Evolutionary conservation across 768 basidiomycete genomes (phyloP).

Genomic region (Leccinum imitatum): DNA sequence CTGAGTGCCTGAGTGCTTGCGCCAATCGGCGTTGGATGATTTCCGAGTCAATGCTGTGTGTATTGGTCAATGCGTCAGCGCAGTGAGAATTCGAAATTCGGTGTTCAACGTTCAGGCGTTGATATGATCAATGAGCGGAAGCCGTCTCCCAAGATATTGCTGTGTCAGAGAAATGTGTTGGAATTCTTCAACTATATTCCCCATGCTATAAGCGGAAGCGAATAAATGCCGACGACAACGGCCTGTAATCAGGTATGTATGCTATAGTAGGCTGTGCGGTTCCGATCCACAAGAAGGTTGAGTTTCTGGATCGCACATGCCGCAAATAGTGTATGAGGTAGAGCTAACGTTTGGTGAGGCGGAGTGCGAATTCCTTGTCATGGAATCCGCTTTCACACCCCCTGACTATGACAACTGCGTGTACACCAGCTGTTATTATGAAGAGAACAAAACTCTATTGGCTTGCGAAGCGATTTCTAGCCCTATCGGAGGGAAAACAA

Average conservation of each 20-base stretch:
- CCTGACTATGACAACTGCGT: too few relatives aligned
- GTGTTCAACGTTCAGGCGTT: neutral
- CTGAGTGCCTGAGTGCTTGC: slow-evolving; percentile 4
- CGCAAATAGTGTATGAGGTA: neutral
- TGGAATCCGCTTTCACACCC: too few relatives aligned
- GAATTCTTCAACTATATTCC: neutral
- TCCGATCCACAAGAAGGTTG: slow-evolving; percentile 13
- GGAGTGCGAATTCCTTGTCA: slow-evolving; percentile 9
- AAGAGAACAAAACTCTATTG: slow-evolving; percentile 41
- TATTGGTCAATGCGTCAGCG: neutral
- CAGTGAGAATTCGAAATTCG: slow-evolving; percentile 7
- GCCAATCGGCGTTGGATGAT: neutral
- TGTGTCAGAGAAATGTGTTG: neutral
- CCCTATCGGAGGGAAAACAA: slow-evolving; percentile 25
- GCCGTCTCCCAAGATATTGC: slow-evolving; percentile 7
- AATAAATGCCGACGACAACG: neutral
- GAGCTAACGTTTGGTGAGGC: slow-evolving; percentile 1
- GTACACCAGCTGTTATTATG: too few relatives aligned
- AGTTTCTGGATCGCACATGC: slow-evolving; percentile 1
- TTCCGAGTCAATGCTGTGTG: slow-evolving; percentile 6
- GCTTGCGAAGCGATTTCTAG: slow-evolving; percentile 46
- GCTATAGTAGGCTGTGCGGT: slow-evolving; percentile 2
- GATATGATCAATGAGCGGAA: neutral
- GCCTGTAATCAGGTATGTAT: neutral
- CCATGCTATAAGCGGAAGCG: neutral